Conservation (phyloP, 2,329 filamentous ascomycete species). For the Neoarthrinium moseri region DNA sequence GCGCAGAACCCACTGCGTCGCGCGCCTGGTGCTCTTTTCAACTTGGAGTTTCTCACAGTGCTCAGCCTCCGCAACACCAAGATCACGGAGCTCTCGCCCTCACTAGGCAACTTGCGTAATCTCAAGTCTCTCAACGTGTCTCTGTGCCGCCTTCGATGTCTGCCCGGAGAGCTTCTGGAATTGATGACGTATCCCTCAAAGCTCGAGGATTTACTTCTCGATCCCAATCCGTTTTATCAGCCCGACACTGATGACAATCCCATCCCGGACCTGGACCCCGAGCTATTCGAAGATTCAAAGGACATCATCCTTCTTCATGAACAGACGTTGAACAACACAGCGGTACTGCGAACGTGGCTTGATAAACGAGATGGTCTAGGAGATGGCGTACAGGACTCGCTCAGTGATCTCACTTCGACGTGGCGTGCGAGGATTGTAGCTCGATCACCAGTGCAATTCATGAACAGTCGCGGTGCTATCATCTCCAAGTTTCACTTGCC, state of each 20-base stretch:
- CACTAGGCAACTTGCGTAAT: slow-evolving; percentile 56
- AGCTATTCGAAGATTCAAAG: slow-evolving; percentile 3
- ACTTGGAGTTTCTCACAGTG: slow-evolving; percentile 59
- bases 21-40: slow-evolving; percentile 61
- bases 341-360: slow-evolving; percentile 13
- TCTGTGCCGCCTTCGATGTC: slow-evolving; percentile 57
- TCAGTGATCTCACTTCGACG: not conserved
- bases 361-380: slow-evolving; percentile 10
- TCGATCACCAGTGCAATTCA: slow-evolving; percentile 29
- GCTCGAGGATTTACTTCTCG: slow-evolving; percentile 52
- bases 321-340: not conserved
- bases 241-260: slow-evolving; percentile 24
- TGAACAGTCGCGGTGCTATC: slow-evolving; percentile 25
- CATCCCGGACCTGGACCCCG: slow-evolving; percentile 7
- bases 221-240: slow-evolving; percentile 63
- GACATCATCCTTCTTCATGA: not conserved
- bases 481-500: slow-evolving; percentile 27
- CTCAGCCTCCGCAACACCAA: slow-evolving; percentile 66
- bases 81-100: slow-evolving; percentile 58
- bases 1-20: slow-evolving; percentile 55
- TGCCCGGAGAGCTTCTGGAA: slow-evolving; percentile 63
- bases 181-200: slow-evolving; percentile 46
- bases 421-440: slow-evolving; percentile 21
- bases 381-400: not conserved
- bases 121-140: slow-evolving; percentile 65